Evolutionary conservation across 2,329 filamentous ascomycete species (phyloP).

Genomic region (Exophiala sideris): DNA sequence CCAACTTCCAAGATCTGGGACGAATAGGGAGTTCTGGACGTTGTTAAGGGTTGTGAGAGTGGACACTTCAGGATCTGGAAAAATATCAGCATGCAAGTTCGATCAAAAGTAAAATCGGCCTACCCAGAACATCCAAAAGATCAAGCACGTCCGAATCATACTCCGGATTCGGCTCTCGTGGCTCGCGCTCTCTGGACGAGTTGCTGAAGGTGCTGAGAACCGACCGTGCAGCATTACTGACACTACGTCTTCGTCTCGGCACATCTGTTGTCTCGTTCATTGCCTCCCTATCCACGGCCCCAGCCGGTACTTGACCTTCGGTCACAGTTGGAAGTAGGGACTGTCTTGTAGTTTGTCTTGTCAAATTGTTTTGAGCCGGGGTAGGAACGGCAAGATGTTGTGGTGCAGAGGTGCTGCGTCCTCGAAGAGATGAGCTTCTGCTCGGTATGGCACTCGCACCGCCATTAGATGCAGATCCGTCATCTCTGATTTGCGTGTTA

Average conservation of each 20-base stretch:
- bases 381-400: conserved; percentile 11
- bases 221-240: conserved; percentile 26
- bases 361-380: conserved; percentile 9
- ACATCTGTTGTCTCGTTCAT: conserved; percentile 19
- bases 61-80: conserved; percentile 73
- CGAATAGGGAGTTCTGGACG: conserved; percentile 83
- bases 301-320: conserved; percentile 16
- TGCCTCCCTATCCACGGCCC: conserved; percentile 13
- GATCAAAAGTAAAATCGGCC: conserved; percentile 28
- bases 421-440: conserved; percentile 12
- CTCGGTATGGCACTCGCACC: conserved; percentile 10
- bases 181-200: conserved; percentile 10
- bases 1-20: conserved; percentile 73
- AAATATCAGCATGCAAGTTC: conserved; percentile 29
- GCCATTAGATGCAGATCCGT: neutral
- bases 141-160: conserved; percentile 64
- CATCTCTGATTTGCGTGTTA: neutral
- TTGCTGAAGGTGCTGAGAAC: conserved; percentile 25
- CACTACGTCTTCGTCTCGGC: conserved; percentile 16
- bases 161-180: conserved; percentile 35
- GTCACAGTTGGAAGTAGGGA: conserved; percentile 20
- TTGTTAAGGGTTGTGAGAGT: conserved; percentile 82
- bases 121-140: conserved; percentile 66
- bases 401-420: conserved; percentile 24
- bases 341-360: conserved; percentile 22